A percentile compares a stretch with the other conserved stretches of the same genome.
These are phyloP conservation scores for Aspergillus melleus DNA, from an alignment of 2,329 filamentous ascomycete species.

Conservation along the genomic window DNA sequence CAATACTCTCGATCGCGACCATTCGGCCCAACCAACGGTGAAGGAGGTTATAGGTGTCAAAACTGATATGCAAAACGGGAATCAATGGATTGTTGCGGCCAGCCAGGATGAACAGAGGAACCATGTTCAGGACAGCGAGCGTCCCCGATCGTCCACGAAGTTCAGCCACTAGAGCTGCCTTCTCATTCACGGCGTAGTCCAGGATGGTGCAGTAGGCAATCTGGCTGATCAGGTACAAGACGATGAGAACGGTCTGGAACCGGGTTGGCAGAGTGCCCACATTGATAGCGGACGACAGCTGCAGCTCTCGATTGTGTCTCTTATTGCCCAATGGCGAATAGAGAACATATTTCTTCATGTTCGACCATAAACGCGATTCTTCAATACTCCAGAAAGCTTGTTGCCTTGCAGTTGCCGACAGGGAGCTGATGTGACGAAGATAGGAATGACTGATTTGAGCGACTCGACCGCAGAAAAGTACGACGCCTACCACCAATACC, in stretches of 20 bases:
- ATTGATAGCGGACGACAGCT: slow-evolving; percentile 66
- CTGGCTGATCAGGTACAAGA: slow-evolving; percentile 70
- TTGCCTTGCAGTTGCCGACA: slow-evolving; percentile 36
- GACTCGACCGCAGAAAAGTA: slow-evolving; percentile 42
- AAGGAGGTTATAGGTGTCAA: slow-evolving; percentile 92
- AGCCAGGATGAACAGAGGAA: slow-evolving; percentile 85
- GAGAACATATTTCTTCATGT: slow-evolving; percentile 48
- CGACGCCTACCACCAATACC: slow-evolving; percentile 34
- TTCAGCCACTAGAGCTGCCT: slow-evolving; percentile 68
- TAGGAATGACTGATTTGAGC: slow-evolving; percentile 46
- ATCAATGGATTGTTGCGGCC: slow-evolving; percentile 94
- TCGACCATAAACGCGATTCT: slow-evolving; percentile 41
- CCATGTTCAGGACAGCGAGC: slow-evolving; percentile 83
- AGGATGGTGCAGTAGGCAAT: slow-evolving; percentile 66
- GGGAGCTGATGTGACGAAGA: slow-evolving; percentile 45
- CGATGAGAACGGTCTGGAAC: slow-evolving; percentile 70
- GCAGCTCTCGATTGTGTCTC: slow-evolving; percentile 74
- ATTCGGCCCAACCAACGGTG: slow-evolving; percentile 82
- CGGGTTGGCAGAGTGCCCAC: slow-evolving; percentile 78
- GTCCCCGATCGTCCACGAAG: slow-evolving; percentile 83
- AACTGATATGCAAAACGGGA: slow-evolving; percentile 76
- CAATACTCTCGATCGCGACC: slow-evolving; percentile 67
- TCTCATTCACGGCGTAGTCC: slow-evolving; percentile 44
- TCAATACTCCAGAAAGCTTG: slow-evolving; percentile 50
- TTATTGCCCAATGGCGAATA: slow-evolving; percentile 70